Percentiles rank a stretch among this genome's conserved stretches.
These are phyloP conservation scores for Saccharomyces jurei DNA, from an alignment of 805 yeast genomes.

Conservation along the genomic window DNA sequence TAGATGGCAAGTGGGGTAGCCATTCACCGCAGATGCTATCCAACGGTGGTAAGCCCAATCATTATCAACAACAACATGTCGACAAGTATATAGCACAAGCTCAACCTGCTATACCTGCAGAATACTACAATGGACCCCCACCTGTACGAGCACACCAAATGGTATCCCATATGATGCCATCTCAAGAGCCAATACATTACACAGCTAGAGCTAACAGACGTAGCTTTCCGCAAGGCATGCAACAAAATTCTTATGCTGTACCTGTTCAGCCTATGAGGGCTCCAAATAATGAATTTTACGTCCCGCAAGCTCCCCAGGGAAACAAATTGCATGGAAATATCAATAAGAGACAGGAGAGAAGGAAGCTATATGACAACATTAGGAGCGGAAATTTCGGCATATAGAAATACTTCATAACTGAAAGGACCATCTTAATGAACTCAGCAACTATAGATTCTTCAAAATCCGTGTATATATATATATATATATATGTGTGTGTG, in stretches of 20 bases:
- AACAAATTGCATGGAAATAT: constrained; percentile 38
- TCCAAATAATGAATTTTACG: background rate
- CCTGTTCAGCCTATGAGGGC: background rate
- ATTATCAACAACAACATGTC: background rate
- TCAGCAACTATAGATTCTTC: background rate
- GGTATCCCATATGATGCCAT: background rate
- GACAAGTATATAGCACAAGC: background rate
- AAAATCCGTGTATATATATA: background rate
- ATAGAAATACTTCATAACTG: constrained; percentile 17
- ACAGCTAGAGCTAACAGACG: background rate
- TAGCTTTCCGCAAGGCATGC: background rate
- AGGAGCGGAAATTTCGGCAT: constrained; percentile 65
- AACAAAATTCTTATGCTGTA: background rate
- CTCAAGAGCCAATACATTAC: background rate
- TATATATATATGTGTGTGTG: background rate
- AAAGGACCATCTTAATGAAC: background rate
- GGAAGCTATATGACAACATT: constrained; percentile 53
- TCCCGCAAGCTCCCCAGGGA: constrained; percentile 31
- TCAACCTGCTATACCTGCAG: background rate
- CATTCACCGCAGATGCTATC: background rate
- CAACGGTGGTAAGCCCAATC: background rate
- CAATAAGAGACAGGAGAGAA: constrained; percentile 39
- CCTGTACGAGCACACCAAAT: background rate
- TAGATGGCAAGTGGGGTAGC: background rate
- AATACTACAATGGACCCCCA: background rate